phyloP scores from a whole-genome alignment of 768 basidiomycete species.

The Tulasnella sp. region DNA sequence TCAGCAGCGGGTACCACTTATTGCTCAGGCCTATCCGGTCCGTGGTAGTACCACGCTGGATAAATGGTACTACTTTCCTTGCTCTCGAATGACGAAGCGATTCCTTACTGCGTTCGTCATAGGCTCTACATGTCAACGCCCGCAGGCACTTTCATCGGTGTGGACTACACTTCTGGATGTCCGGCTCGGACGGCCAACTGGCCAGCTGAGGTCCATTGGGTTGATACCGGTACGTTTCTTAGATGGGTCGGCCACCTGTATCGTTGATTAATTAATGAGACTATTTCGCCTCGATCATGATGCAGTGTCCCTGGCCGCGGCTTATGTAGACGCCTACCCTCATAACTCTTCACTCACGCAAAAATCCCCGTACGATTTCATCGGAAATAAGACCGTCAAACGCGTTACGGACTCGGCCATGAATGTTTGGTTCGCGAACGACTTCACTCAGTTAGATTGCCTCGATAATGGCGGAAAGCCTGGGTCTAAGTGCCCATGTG shows the following conservation, averaged over 20 bases:
- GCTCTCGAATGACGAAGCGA: too few species aligned
- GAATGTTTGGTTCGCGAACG: constrained; percentile 17
- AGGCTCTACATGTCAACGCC: constrained; percentile 15
- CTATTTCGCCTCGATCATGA: neutral
- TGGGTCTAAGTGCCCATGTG: constrained; percentile 11
- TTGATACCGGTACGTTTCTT: constrained; percentile 2
- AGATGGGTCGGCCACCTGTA: neutral
- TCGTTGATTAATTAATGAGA: neutral
- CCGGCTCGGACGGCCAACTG: constrained; percentile 53
- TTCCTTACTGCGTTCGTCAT: too few species aligned
- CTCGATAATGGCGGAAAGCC: constrained; percentile 13
- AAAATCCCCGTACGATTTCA: constrained; percentile 6
- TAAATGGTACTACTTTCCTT: neutral
- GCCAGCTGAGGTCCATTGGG: constrained; percentile 41
- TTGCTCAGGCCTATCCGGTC: constrained; percentile 4
- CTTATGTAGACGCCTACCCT: neutral
- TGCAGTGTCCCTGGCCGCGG: constrained; percentile 16
- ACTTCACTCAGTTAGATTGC: constrained; percentile 14
- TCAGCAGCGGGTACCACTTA: neutral
- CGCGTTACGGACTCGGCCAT: constrained; percentile 11
- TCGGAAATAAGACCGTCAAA: neutral
- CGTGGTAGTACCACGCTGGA: neutral
- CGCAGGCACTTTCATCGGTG: constrained; percentile 27
- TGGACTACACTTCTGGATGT: constrained; percentile 58
- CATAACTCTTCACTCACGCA: neutral